phyloP scores from a whole-genome alignment of 306 rosid species.

The Argentina anserina region DNA sequence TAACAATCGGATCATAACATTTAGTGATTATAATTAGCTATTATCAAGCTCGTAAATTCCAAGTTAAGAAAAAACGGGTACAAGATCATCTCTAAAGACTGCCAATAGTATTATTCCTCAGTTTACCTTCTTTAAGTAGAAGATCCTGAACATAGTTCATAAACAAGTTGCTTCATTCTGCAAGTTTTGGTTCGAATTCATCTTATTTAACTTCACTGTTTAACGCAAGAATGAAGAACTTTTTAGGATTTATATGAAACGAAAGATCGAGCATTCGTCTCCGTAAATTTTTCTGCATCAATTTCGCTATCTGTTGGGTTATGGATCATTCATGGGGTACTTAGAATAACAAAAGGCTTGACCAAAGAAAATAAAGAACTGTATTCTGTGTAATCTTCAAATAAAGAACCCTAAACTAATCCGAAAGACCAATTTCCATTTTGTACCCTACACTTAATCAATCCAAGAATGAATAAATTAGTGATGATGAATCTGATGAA shows the following conservation, averaged over 20 bases:
- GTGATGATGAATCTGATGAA: neutral
- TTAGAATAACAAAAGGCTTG: neutral
- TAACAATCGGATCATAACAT: neutral
- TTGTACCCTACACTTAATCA: neutral
- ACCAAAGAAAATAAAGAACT: neutral
- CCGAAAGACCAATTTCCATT: neutral
- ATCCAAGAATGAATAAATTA: slow-evolving; percentile 4
- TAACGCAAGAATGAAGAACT: neutral
- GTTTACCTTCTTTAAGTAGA: neutral
- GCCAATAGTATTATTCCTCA: neutral
- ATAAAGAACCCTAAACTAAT: neutral
- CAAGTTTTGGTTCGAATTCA: neutral
- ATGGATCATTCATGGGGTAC: neutral
- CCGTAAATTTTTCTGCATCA: no score
- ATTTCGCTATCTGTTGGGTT: neutral
- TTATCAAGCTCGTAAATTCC: neutral
- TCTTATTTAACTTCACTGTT: neutral
- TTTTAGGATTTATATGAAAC: no score
- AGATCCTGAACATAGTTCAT: neutral
- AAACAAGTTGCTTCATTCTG: neutral
- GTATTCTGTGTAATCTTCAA: neutral
- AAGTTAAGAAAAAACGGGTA: no score
- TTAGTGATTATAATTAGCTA: neutral
- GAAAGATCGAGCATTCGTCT: no score
- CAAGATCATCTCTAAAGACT: neutral